Evolutionary conservation across 2,329 filamentous ascomycete species (phyloP).

Genomic region (Alternaria panax): DNA sequence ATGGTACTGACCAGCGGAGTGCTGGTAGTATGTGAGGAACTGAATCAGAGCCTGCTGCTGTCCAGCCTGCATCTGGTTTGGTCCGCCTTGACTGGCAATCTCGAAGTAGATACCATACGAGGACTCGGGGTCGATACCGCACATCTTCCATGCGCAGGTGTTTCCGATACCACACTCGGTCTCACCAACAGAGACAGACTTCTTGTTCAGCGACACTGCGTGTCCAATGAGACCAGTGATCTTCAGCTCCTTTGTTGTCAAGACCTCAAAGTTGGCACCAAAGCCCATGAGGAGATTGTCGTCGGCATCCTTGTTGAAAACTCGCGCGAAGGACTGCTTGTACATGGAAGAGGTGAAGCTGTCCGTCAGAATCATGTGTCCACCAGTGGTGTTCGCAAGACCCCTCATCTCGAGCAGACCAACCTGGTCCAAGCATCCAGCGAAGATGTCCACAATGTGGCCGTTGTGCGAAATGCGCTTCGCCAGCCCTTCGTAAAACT

Average conservation of each 20-base stretch:
- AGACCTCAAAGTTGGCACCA: slow-evolving; percentile 92
- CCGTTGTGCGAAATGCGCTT: slow-evolving; percentile 96
- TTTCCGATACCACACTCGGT: slow-evolving; percentile 98
- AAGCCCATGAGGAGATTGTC: slow-evolving; percentile 98
- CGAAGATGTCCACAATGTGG: slow-evolving; percentile 97
- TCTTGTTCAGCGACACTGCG: slow-evolving; percentile 96
- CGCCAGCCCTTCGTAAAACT: slow-evolving; percentile 95
- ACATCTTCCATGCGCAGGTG: slow-evolving; percentile 99
- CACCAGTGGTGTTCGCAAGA: slow-evolving; percentile 92
- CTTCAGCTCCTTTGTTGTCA: slow-evolving; percentile 98
- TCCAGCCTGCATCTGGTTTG: slow-evolving; percentile 82
- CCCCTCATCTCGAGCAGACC: slow-evolving; percentile 98
- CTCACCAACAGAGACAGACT: slow-evolving; percentile 94
- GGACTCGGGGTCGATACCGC: slow-evolving; percentile 90
- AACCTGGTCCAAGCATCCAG: slow-evolving; percentile 95
- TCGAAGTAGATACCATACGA: slow-evolving; percentile 98
- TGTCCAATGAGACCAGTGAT: slow-evolving; percentile 97
- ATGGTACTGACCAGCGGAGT: slow-evolving; percentile 95
- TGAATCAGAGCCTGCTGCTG: slow-evolving; percentile 96
- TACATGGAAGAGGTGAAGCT: slow-evolving; percentile 99
- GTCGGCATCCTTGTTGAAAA: slow-evolving; percentile 95
- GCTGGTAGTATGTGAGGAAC: slow-evolving; percentile 98
- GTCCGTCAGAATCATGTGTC: slow-evolving; percentile 97
- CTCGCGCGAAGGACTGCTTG: slow-evolving; percentile 95
- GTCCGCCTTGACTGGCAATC: slow-evolving; percentile 91